These are phyloP conservation scores for Kuraishia hungarica DNA, from an alignment of 805 yeast genomes.

Conservation along the genomic window DNA sequence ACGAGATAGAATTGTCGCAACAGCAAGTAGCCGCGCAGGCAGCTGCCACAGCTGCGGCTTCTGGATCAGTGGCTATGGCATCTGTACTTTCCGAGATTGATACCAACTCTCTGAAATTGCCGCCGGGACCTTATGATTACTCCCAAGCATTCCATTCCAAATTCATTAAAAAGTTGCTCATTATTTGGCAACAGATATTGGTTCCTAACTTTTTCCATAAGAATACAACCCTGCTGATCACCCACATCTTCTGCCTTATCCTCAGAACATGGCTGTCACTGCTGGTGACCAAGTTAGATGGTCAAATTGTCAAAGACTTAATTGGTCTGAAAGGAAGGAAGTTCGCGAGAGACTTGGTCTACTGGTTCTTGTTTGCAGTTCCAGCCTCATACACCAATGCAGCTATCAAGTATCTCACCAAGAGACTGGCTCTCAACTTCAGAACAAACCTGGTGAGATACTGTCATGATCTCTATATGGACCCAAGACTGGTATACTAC, in stretches of 20 bases:
- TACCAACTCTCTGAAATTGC: neutral
- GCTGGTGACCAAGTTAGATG: conserved; percentile 82
- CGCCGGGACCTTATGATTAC: neutral
- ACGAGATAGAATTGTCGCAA: conserved; percentile 7
- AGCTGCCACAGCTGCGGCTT: neutral
- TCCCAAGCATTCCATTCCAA: conserved; percentile 37
- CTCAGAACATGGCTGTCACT: conserved; percentile 83
- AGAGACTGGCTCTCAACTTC: conserved; percentile 71
- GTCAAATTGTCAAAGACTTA: conserved; percentile 83
- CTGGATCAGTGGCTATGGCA: neutral
- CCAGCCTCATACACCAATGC: conserved; percentile 93
- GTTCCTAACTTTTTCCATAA: conserved; percentile 68
- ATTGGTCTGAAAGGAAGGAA: conserved; percentile 73
- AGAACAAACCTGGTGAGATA: conserved; percentile 79
- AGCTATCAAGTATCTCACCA: conserved; percentile 74
- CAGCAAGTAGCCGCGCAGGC: neutral
- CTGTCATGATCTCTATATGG: conserved; percentile 84
- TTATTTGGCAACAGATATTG: conserved; percentile 65
- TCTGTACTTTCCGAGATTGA: conserved; percentile 5
- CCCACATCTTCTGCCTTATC: conserved; percentile 68
- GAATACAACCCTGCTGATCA: conserved; percentile 53
- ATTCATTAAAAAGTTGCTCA: conserved; percentile 63
- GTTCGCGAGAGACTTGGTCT: conserved; percentile 67
- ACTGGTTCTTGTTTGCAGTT: conserved; percentile 85
- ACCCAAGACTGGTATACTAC: conserved; percentile 73